Evolutionary conservation across 1,139 yeast species (phyloP).

Genomic region (Zygotorulaspora mrakii): DNA sequence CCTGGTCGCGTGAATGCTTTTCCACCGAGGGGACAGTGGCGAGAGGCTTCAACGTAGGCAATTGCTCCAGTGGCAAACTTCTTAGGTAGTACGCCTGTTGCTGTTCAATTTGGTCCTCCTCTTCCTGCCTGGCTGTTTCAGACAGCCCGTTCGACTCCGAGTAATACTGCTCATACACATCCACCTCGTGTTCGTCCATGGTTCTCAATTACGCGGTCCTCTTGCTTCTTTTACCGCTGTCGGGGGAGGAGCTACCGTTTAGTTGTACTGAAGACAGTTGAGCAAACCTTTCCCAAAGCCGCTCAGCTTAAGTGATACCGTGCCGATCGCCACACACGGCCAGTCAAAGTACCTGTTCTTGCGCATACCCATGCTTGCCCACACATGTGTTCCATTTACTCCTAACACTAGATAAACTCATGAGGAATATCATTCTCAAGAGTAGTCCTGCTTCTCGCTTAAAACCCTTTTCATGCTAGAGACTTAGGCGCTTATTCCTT

Average conservation of each 20-base stretch:
- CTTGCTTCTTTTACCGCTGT: no score
- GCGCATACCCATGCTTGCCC: no score
- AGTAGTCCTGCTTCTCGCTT: no score
- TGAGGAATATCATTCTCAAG: no score
- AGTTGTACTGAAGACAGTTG: no score
- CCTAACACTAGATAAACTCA: no score
- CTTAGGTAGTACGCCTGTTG: slow-evolving; percentile 11
- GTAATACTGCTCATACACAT: slow-evolving; percentile 14
- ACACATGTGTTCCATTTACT: no score
- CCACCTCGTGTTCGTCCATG: slow-evolving; percentile 5
- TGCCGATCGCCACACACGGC: slow-evolving; percentile 1
- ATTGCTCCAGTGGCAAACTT: slow-evolving; percentile 11
- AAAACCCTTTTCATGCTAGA: no score
- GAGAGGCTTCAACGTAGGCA: slow-evolving; percentile 8
- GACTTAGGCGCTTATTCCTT: no score
- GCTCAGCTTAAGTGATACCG: not conserved
- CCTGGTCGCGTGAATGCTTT: slow-evolving; percentile 1
- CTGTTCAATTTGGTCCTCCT: slow-evolving; percentile 7
- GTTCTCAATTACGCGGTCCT: not conserved
- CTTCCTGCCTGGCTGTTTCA: slow-evolving; percentile 7
- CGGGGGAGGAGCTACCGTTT: no score
- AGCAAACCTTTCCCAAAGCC: not conserved
- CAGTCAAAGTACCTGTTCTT: not conserved
- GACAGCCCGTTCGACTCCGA: slow-evolving; percentile 5
- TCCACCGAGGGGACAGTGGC: not conserved